Base-by-base conservation (phyloP, 2,329 filamentous ascomycete genomes). In the Colletotrichum phormii region DNA sequence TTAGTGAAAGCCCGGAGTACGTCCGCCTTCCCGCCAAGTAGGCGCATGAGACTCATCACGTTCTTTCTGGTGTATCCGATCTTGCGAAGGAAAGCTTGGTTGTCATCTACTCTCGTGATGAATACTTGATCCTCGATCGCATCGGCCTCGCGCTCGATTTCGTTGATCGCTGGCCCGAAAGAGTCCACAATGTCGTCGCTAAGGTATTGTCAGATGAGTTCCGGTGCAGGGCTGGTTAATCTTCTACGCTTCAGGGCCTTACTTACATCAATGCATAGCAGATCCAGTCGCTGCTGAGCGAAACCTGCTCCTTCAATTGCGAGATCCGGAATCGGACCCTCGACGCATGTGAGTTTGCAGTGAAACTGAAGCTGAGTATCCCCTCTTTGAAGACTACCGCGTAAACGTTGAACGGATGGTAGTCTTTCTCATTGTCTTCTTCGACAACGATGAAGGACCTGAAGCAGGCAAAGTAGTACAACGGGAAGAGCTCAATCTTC, bases 391-490 rank as follows among this genome's bases (percentile, higher is more conserved):
- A 98, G 18, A 99, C 97, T 57, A 98, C 91, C 70, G 97, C 97
- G 79, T 98, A 99, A 63, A 98, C 93, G 81, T 98, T 98, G 86
- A 97, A 95, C 0, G 97, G 95, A 77, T 98, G 95, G 78, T 98
- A 93, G 78, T 97, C 97, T 70, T 94, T 90, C 74, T 94, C 91
- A 49, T 91, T 89, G 77, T 94, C 92, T 76, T 97, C 93, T 75
- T 94, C 87, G 67, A 95, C 93, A 11, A 89, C 84, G 77, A 90
- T 93, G 86, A 98, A 99, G 1, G 95, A 98, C 64, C 96, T 91
- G 89, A 98, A 99, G 81, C 94, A 97, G 63, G 98, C 94, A 81
- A 99, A 98, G 84, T 99, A 99, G 85, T 99, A 99, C 51, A 95
- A 94, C 29, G 94, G 94, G 84, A 99, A 99, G 22, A 99, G 88